A percentile compares a stretch with the other conserved stretches of the same genome.
These are phyloP conservation scores for Beta lomatogona DNA, from an alignment of 179 eudicot genomes.

Conservation along the genomic window DNA sequence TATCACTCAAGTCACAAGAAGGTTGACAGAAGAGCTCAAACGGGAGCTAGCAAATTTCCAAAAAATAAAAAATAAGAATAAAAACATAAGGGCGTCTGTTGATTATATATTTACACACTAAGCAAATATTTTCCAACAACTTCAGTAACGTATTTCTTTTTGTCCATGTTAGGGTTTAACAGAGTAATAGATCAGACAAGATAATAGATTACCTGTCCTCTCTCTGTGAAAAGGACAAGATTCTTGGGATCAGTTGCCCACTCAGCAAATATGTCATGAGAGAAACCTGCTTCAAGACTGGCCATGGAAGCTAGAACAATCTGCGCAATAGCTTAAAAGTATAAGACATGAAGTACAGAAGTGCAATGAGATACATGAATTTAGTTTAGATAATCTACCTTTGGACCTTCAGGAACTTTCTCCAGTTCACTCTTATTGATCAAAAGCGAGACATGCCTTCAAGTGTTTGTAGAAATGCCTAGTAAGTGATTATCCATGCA, in stretches of 20 bases:
- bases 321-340: slow-evolving; percentile 39
- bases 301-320: slow-evolving; percentile 96
- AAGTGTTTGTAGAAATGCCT: slow-evolving; percentile 29
- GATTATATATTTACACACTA: background rate
- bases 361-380: background rate
- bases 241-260: slow-evolving; percentile 94
- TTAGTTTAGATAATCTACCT: slow-evolving; percentile 45
- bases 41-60: background rate
- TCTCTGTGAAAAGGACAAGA: slow-evolving; percentile 94
- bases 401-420: slow-evolving; percentile 87
- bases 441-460: slow-evolving; percentile 83
- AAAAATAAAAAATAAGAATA: too few relatives aligned
- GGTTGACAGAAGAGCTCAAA: background rate
- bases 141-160: background rate
- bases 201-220: slow-evolving; percentile 79
- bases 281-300: slow-evolving; percentile 93
- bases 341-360: slow-evolving; percentile 17
- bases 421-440: slow-evolving; percentile 83
- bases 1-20: slow-evolving; percentile 1
- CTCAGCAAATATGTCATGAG: slow-evolving; percentile 93
- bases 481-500: slow-evolving; percentile 27
- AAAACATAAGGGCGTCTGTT: background rate
- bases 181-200: slow-evolving; percentile 1
- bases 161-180: background rate
- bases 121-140: background rate